Conservation (phyloP, 2,329 filamentous ascomycete genomes). For the Chaetomium olivaceum region DNA sequence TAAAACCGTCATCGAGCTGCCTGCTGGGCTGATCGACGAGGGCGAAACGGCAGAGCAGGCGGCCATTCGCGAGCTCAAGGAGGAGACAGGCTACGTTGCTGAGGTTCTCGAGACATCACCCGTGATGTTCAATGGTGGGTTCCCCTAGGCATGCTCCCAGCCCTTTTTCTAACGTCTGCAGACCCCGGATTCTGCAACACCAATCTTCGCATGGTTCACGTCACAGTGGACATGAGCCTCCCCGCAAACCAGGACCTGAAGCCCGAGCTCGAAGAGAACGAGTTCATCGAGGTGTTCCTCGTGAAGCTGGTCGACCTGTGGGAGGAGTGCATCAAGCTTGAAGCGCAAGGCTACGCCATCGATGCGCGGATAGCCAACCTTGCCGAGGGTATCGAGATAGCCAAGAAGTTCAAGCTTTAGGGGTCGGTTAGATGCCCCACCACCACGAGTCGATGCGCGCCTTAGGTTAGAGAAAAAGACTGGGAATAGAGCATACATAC, state of each 20-base stretch:
- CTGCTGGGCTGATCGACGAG: constrained; percentile 63
- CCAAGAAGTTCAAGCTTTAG: constrained; percentile 54
- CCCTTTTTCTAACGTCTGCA: constrained; percentile 27
- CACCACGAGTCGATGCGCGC: background rate
- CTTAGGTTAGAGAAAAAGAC: background rate
- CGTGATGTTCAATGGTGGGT: constrained; percentile 62
- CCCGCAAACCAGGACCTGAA: constrained; percentile 69
- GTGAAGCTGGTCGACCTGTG: constrained; percentile 65
- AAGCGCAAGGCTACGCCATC: constrained; percentile 72
- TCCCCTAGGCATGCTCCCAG: background rate
- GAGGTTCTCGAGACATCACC: constrained; percentile 58
- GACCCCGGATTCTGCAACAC: constrained; percentile 68
- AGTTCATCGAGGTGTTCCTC: constrained; percentile 80
- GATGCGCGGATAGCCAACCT: constrained; percentile 77
- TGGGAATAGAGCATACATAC: constrained; percentile 10
- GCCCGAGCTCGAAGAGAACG: constrained; percentile 73
- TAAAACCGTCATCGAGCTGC: constrained; percentile 62
- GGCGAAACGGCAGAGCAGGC: constrained; percentile 62
- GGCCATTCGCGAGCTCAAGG: constrained; percentile 63
- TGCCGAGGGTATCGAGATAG: constrained; percentile 75
- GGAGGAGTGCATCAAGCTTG: constrained; percentile 65
- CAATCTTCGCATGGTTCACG: constrained; percentile 69
- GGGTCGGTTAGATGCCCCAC: background rate
- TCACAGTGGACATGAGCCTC: constrained; percentile 67
- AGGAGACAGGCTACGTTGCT: constrained; percentile 68